A percentile compares a stretch with the other conserved stretches of the same genome.
These are phyloP conservation scores for Russula earlei DNA, from an alignment of 768 basidiomycete species.

Conservation along the genomic window DNA sequence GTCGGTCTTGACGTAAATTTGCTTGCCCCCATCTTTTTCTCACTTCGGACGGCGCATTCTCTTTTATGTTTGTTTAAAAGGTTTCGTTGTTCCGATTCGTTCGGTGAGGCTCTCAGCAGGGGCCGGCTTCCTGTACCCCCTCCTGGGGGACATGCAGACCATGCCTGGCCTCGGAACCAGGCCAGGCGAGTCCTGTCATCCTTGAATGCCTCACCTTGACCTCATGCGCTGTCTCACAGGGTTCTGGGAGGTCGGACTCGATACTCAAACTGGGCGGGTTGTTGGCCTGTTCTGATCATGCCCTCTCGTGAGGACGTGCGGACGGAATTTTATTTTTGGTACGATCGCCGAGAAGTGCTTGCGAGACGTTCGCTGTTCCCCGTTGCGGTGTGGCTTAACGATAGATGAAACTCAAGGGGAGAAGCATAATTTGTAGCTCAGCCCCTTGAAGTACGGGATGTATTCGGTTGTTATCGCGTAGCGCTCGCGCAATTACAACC, in stretches of 20 bases:
- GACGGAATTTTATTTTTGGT: slow-evolving; percentile 26
- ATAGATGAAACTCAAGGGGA: neutral
- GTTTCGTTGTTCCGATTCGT: slow-evolving; percentile 89
- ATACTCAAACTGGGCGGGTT: slow-evolving; percentile 70
- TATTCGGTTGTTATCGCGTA: slow-evolving; percentile 5
- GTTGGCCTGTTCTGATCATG: slow-evolving; percentile 69
- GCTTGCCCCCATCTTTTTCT: neutral
- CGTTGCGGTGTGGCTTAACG: neutral
- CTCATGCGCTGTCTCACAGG: slow-evolving; percentile 32
- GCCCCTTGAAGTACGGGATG: neutral
- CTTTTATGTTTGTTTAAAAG: slow-evolving; percentile 32
- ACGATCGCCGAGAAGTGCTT: slow-evolving; percentile 16
- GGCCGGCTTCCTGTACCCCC: slow-evolving; percentile 91
- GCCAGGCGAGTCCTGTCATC: slow-evolving; percentile 44
- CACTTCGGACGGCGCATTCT: neutral
- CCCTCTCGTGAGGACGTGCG: neutral
- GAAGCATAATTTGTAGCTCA: neutral
- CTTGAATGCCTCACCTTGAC: slow-evolving; percentile 2
- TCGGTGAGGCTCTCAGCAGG: slow-evolving; percentile 84
- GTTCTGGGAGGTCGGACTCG: slow-evolving; percentile 86
- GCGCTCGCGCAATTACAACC: no score
- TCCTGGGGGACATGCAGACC: slow-evolving; percentile 95
- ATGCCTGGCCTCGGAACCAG: slow-evolving; percentile 95
- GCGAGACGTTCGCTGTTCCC: neutral
- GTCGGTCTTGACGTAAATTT: slow-evolving; percentile 29